Percentiles rank a stretch among this genome's conserved stretches.
Evolutionary conservation across 2,329 filamentous ascomycete species (phyloP).

Genomic region (Botryosphaeria dothidea): DNA sequence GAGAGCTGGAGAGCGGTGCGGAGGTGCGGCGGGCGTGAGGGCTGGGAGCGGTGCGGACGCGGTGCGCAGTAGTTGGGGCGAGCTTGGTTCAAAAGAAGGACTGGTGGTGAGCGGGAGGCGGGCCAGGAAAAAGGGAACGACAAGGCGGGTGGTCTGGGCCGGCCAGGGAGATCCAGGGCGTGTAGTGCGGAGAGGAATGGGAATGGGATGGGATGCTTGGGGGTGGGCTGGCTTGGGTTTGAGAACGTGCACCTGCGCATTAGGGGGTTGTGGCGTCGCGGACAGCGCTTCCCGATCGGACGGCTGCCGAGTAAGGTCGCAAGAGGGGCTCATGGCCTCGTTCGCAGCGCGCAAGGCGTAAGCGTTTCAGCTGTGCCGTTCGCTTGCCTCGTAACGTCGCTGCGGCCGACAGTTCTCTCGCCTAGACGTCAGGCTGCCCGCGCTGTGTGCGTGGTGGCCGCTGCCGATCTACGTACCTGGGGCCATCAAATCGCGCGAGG

Average conservation of each 20-base stretch:
- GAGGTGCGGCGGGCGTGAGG: constrained; percentile 1
- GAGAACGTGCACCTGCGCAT: constrained; percentile 2
- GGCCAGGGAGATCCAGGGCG: constrained; percentile 8
- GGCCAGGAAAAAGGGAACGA: constrained; percentile 9
- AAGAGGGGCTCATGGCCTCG: not conserved
- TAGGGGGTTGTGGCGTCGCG: not conserved
- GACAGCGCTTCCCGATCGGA: not conserved
- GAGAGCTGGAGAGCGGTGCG: not conserved
- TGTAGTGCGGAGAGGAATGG: not conserved
- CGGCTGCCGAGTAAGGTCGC: not conserved
- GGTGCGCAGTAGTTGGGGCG: constrained; percentile 7
- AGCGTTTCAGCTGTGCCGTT: constrained; percentile 1
- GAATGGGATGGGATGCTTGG: not conserved
- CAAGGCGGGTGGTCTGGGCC: constrained; percentile 13
- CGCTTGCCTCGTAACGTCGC: not conserved
- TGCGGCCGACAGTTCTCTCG: not conserved
- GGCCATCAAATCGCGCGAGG: not conserved
- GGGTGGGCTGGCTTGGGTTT: not conserved
- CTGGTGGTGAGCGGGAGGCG: constrained; percentile 15
- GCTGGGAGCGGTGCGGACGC: not conserved
- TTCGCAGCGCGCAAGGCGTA: not conserved
- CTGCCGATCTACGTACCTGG: not conserved
- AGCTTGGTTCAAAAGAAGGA: constrained; percentile 9
- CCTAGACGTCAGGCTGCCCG: not conserved
- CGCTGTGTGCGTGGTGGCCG: not conserved